phyloP scores from a whole-genome alignment of 768 basidiomycete genomes.

The Arthromyces matolae region DNA sequence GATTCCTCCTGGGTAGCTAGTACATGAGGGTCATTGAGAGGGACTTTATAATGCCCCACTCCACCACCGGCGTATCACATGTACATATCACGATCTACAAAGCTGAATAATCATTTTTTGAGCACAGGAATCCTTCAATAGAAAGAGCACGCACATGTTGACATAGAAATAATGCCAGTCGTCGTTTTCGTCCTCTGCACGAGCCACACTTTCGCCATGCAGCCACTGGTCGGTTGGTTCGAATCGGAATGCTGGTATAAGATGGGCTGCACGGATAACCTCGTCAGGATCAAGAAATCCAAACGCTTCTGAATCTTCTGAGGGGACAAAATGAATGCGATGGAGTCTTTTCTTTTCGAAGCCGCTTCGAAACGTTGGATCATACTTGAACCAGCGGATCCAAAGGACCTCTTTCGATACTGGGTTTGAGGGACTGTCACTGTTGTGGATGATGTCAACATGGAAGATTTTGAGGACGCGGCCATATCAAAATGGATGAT shows the following conservation, averaged over 20 bases:
- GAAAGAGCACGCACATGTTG: constrained; percentile 1
- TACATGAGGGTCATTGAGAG: neutral
- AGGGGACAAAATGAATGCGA: constrained; percentile 24
- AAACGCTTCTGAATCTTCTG: constrained; percentile 5
- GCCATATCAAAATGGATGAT: too few relatives aligned
- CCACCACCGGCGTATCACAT: constrained; percentile 24
- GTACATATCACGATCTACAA: constrained; percentile 25
- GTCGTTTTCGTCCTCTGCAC: constrained; percentile 1
- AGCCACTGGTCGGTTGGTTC: neutral
- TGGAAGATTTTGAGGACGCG: too few relatives aligned
- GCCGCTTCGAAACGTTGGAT: constrained; percentile 15
- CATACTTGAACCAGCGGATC: constrained; percentile 22
- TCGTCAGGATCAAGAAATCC: constrained; percentile 13
- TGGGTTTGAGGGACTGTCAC: too few relatives aligned
- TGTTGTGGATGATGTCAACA: too few relatives aligned
- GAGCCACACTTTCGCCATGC: neutral
- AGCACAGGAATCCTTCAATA: neutral
- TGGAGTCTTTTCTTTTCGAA: constrained; percentile 21
- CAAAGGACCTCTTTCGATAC: constrained; percentile 26
- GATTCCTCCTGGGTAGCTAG: neutral
- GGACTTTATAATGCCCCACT: constrained; percentile 21
- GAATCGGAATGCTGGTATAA: constrained; percentile 8
- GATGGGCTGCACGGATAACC: constrained; percentile 8
- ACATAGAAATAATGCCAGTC: constrained; percentile 9
- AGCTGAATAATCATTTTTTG: constrained; percentile 10